Evolutionary conservation across 768 basidiomycete genomes (phyloP).

Genomic region (Cystobasidium tubakii): DNA sequence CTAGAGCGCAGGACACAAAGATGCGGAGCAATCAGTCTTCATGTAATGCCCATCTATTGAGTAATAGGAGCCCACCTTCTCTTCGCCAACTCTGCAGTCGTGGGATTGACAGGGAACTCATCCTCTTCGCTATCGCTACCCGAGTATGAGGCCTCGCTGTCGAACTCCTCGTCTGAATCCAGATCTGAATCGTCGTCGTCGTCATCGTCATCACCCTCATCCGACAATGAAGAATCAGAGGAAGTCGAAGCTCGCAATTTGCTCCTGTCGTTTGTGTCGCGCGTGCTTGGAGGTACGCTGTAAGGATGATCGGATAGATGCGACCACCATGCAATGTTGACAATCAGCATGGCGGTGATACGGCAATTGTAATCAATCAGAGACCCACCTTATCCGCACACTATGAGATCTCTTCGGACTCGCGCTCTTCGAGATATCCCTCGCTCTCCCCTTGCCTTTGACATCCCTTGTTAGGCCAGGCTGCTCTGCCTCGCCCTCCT

Average conservation of each 20-base stretch:
- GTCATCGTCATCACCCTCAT: not conserved
- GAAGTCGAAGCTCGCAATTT: not conserved
- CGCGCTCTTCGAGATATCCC: not conserved
- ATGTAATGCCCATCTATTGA: not conserved
- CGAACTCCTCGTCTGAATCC: not conserved
- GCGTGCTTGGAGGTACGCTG: not conserved
- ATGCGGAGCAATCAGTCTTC: no score
- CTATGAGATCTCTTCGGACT: not conserved
- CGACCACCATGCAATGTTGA: no score
- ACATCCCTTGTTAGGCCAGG: not conserved
- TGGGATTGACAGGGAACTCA: conserved; percentile 27
- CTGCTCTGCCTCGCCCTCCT: not conserved
- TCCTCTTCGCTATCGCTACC: conserved; percentile 34
- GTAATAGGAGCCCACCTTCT: not conserved
- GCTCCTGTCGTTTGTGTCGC: not conserved
- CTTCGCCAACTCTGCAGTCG: not conserved
- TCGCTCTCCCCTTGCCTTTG: conserved; percentile 29
- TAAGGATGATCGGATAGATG: not conserved
- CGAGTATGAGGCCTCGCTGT: not conserved
- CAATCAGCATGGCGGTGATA: no score
- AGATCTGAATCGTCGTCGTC: not conserved
- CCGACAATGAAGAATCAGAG: not conserved
- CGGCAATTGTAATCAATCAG: not conserved
- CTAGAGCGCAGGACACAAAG: not conserved
- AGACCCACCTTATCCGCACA: not conserved